Base-by-base conservation (phyloP, 805 yeast genomes). In the Kuraishia borneana region DNA sequence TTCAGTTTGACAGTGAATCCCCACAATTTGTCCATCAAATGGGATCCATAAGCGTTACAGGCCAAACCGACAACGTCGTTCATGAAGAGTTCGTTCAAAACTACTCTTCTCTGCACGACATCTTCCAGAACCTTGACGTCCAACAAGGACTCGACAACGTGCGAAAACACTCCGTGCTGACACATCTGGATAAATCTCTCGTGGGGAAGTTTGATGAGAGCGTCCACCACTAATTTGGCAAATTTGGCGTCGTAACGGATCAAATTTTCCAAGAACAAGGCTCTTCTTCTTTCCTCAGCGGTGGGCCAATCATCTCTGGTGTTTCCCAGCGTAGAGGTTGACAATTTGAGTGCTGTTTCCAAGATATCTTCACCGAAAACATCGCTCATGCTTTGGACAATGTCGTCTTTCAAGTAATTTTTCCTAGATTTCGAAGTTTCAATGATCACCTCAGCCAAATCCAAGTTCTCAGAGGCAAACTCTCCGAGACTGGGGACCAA, bases 241-340 rank as follows among this genome's bases (percentile, higher is more conserved):
- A 83, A 76, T 32, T 62, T 59, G 20, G 65, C 63, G 46, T 83
- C 89, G 47, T 76, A 82, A 22, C 70, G 71, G 51, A 84, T 73
- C 37, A 87, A 59, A 43, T 76, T 73, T 50, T 85, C 89, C 37
- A 83, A 56, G 44, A 87, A 79, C 14, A 83, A 45, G 0, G 94
- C 65, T 40, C 92, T 63, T 59, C 88, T 73, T 63, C 94, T 72
- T 51, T 84, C 95, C 46, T 83, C 92, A 0, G 87, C 81, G 1
- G 94, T 84, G 31, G 95, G 95, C 94, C 94, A 83, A 52, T 84
- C 94, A 44, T 76, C 94, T 42, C 72, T 71, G 2, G 85, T 79
- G 54, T 83, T 82, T 21, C 89, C 92, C 36, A 84, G 58, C 0
- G 94, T 84, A 0, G 94, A 82, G 1, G 70, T 60, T 4, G 76